phyloP scores from a whole-genome alignment of 495 filamentous ascomycete genomes.

The Polyplosphaeria fusca region DNA sequence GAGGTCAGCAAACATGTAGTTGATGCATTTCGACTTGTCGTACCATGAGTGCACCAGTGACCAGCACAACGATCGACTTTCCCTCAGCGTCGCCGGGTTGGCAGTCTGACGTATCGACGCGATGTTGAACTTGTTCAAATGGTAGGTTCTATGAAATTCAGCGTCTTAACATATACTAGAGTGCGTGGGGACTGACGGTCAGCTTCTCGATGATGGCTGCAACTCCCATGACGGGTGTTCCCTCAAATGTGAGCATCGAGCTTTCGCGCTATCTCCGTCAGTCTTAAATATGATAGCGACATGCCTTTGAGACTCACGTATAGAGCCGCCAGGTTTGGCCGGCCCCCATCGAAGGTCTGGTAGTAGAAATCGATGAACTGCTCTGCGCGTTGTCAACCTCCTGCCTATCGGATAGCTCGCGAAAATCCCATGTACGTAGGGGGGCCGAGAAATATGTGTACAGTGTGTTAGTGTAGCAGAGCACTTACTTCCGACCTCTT shows the following conservation, averaged over 20 bases:
- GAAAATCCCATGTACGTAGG: no score
- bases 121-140: slow-evolving; percentile 74
- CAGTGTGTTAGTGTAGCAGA: background rate
- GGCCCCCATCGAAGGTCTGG: slow-evolving; percentile 70
- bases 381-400: slow-evolving; percentile 22
- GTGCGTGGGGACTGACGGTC: slow-evolving; percentile 49
- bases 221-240: slow-evolving; percentile 54
- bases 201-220: slow-evolving; percentile 72
- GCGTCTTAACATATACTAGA: background rate
- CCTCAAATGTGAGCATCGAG: slow-evolving; percentile 95
- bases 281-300: slow-evolving; percentile 3
- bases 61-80: slow-evolving; percentile 69
- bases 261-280: slow-evolving; percentile 58
- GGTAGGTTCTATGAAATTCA: slow-evolving; percentile 58
- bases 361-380: slow-evolving; percentile 90
- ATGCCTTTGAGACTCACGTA: slow-evolving; percentile 60
- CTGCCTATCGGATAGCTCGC: no score
- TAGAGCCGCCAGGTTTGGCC: slow-evolving; percentile 59
- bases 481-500: slow-evolving; percentile 54
- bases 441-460: no score
- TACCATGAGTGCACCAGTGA: slow-evolving; percentile 82
- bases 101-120: slow-evolving; percentile 66
- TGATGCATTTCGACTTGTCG: slow-evolving; percentile 24
- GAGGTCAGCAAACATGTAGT: background rate
- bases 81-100: slow-evolving; percentile 62